Evolutionary conservation across 495 filamentous ascomycete genomes (phyloP).

Genomic region (Ascodesmis nigricans): DNA sequence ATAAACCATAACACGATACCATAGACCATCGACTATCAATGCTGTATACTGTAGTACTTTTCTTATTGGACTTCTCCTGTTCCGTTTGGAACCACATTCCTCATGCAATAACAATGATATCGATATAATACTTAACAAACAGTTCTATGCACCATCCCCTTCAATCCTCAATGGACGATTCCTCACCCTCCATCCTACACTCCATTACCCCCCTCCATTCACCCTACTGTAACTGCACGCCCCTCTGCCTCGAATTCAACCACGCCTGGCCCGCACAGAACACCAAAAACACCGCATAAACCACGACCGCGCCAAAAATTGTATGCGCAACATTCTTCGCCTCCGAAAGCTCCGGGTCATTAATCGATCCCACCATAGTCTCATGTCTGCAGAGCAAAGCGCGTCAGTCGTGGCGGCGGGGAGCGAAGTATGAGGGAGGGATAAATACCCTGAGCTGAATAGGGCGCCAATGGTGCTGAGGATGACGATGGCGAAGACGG

Average conservation of each 20-base stretch:
- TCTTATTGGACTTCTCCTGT: no score
- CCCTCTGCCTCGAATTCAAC: conserved; percentile 15
- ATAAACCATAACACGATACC: no score
- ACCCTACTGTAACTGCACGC: conserved; percentile 12
- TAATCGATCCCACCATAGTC: conserved; percentile 15
- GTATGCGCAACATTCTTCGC: conserved; percentile 13
- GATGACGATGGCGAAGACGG: conserved; percentile 18
- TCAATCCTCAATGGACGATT: no score
- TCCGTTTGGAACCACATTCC: no score
- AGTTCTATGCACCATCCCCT: no score
- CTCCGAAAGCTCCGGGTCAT: conserved; percentile 10
- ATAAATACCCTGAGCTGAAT: conserved; percentile 13
- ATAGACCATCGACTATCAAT: no score
- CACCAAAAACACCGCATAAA: conserved; percentile 17
- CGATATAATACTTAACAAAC: no score
- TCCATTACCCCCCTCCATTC: no score
- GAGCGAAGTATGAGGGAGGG: not conserved
- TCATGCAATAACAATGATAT: no score
- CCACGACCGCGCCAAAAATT: conserved; percentile 15
- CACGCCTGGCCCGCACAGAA: conserved; percentile 19
- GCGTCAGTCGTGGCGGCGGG: not conserved
- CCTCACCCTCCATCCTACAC: no score
- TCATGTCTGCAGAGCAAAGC: conserved; percentile 10
- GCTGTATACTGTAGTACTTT: no score
- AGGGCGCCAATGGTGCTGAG: conserved; percentile 11